Evolutionary conservation across 495 filamentous ascomycete species (phyloP), one percentile per base, ranked within the genome.

Genomic region (Letharia columbiana): DNA sequence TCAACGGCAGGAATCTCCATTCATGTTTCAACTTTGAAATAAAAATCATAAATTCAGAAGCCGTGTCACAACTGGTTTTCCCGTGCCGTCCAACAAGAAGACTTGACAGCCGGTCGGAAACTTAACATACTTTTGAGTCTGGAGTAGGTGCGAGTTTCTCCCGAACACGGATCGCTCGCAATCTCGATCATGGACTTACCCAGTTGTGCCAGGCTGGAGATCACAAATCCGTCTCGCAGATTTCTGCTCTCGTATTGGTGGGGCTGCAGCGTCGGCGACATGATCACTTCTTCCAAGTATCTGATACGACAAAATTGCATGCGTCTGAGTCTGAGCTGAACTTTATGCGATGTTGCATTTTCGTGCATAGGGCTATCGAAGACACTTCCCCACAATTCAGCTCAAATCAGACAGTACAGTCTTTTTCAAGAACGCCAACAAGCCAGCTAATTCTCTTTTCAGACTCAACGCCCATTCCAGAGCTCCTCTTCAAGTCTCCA

Each of bases 331-430:
- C 8, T 60, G 8, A 44, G 15, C 52, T 59, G 35, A 41, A 44
- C 17, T 62, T 50, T 44, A 66, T 60, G 59, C 64, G 45, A 52
- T 42, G 50, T 66, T 52, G 58, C 64, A 66, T 54, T 28, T 58
- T 54, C 58, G 40, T 66, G 64, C 58, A 66, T 66, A 61, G 23
- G 64, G 35, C 58, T 49, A 61, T 61, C 64, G 64, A 66, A 56
- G 35, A 23, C 44, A 40, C 60, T 33, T 66, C 45, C 45, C 64
- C 64, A 54, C 59, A 66, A 28, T 39, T 28, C 33, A 65, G 63
- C 63, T 59, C 44, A 63, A 59, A 44, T 20, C 41, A 65, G 56
- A 65, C 41, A 41, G 23, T 44, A 33, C 56, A 59, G 45, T 35
- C 50, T 60, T 60, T 49, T 59, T 60, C 41, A 33, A 44, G 35